Evolutionary conservation across 306 rosid species (phyloP), one percentile per base, ranked within the genome.

Genomic region (Quercus agrifolia): DNA sequence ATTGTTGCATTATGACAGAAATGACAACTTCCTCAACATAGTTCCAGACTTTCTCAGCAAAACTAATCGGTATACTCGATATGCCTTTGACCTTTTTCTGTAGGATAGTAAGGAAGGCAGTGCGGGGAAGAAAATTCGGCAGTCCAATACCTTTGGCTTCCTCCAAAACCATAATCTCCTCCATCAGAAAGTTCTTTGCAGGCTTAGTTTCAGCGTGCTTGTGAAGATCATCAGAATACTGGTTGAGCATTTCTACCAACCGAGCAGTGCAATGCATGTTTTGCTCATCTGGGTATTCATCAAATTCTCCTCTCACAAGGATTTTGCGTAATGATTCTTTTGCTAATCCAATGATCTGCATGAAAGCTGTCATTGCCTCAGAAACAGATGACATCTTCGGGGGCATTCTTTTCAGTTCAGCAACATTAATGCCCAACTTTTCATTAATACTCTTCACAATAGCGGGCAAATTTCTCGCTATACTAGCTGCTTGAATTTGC

Each of bases 241-340:
- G 2, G n/a, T 84, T 31, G 0, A 86, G 82, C 86, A 71, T 83
- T 3, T 88, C 85, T 0, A 77, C 86, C 35, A 88, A 49, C 0
- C 87, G 63, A 11, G 89, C 90, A 5, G 90, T 88, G 5, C 86
- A 86, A 61, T 86, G 46, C 46, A 38, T 38, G 46, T 38, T 38
- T 38, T 7, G 10, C 2, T 1, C 0, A 38, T 38, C 46, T 2
- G 64, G 74, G 63, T 81, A 88, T 69, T 86, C 89, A 0, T 86
- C 89, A 69, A 83, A 86, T 52, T 88, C 87, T 2, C 89, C 88
- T 1, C 73, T 71, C 0, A 88, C 23, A 33, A 86, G 85, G 46
- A 88, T 67, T 20, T 87, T 90, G 35, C 58, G 71, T 0, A 90
- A 85, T 17, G 91, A 79, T 2, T 89, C 91, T 27, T 77, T 83